These are phyloP conservation scores for Cucumis melo DNA, from an alignment of 306 rosid species.

Conservation along the genomic window DNA sequence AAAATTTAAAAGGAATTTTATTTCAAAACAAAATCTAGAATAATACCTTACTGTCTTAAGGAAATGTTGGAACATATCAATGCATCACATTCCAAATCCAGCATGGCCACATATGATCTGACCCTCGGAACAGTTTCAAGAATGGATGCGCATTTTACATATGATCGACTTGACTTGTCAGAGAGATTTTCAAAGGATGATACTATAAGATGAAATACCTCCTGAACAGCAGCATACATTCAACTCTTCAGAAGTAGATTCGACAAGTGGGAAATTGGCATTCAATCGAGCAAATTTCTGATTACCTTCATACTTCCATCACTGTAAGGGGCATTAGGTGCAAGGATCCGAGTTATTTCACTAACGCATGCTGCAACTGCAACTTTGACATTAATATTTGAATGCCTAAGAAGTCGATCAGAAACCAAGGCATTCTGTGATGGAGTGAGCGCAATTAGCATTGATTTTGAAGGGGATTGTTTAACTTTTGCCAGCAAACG, in stretches of 20 bases:
- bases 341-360: slow-evolving; percentile 87
- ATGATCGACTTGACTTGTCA: slow-evolving; percentile 57
- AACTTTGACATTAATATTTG: slow-evolving; percentile 64
- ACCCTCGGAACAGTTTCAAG: slow-evolving; percentile 88
- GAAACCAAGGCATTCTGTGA: slow-evolving; percentile 54
- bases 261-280: neutral
- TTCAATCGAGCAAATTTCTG: neutral
- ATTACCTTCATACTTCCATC: slow-evolving; percentile 88
- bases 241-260: neutral
- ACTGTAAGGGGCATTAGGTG: slow-evolving; percentile 89
- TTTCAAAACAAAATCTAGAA: neutral
- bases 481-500: slow-evolving; percentile 51
- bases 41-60: slow-evolving; percentile 60
- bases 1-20: neutral
- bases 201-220: slow-evolving; percentile 69
- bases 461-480: slow-evolving; percentile 59
- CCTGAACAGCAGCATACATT: slow-evolving; percentile 29
- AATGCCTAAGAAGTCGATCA: slow-evolving; percentile 37
- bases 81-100: slow-evolving; percentile 82
- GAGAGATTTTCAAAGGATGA: slow-evolving; percentile 74
- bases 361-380: slow-evolving; percentile 85
- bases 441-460: slow-evolving; percentile 68
- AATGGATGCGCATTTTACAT: slow-evolving; percentile 49
- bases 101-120: slow-evolving; percentile 85
- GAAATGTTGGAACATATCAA: slow-evolving; percentile 93